phyloP scores from a whole-genome alignment of 805 yeast genomes.

The Myxozyma nipponensis region DNA sequence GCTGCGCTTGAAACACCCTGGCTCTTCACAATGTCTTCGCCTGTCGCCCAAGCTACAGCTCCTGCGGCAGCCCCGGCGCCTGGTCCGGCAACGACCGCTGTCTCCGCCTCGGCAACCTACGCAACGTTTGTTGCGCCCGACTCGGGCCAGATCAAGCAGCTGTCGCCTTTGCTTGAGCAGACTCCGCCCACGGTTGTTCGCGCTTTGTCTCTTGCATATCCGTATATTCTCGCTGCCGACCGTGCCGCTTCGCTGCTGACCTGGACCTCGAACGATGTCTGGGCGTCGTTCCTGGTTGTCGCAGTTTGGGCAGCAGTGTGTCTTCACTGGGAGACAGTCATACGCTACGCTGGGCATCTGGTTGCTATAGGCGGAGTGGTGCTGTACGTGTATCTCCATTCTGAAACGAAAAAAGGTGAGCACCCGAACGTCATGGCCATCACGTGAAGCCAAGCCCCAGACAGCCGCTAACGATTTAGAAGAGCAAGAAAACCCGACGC shows the following conservation, averaged over 20 bases:
- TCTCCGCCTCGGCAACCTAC: slow-evolving; percentile 32
- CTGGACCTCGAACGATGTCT: slow-evolving; percentile 85
- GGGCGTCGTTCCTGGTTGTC: slow-evolving; percentile 65
- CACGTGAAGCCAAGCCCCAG: background rate
- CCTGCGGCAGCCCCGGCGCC: slow-evolving; percentile 2
- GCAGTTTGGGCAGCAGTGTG: slow-evolving; percentile 54
- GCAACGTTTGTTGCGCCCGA: slow-evolving; percentile 40
- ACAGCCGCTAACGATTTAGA: slow-evolving; percentile 37
- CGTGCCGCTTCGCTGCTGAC: slow-evolving; percentile 68
- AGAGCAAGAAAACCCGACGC: slow-evolving; percentile 65
- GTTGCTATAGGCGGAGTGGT: slow-evolving; percentile 47
- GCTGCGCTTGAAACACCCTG: slow-evolving; percentile 30
- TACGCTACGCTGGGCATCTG: slow-evolving; percentile 69
- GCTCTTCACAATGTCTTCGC: slow-evolving; percentile 22
- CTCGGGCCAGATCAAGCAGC: slow-evolving; percentile 42
- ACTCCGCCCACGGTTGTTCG: slow-evolving; percentile 91
- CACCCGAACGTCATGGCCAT: background rate
- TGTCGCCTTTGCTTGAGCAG: slow-evolving; percentile 78
- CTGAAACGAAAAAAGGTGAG: slow-evolving; percentile 27
- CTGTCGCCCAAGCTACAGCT: slow-evolving; percentile 19
- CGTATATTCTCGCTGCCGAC: slow-evolving; percentile 72
- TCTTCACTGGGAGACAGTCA: slow-evolving; percentile 71
- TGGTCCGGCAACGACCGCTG: slow-evolving; percentile 11
- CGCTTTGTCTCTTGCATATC: slow-evolving; percentile 77
- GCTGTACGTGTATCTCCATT: slow-evolving; percentile 31